A percentile compares a stretch with the other conserved stretches of the same genome.
These are phyloP conservation scores for Cordyceps fumosorosea DNA, from an alignment of 2,329 filamentous ascomycete species.

Conservation along the genomic window DNA sequence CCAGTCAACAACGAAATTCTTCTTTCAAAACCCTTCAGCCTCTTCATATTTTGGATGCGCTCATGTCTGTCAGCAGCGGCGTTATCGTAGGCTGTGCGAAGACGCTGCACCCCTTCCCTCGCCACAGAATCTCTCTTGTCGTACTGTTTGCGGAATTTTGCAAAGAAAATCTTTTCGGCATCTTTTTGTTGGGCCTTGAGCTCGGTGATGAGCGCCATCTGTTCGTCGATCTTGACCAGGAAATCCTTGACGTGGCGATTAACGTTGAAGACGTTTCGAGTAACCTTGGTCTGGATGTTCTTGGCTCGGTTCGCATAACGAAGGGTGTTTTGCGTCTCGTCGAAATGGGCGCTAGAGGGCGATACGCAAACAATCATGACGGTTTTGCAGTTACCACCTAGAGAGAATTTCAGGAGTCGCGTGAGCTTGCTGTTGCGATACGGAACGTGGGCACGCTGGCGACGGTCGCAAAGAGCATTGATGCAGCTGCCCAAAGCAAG, in stretches of 20 bases:
- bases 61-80: conserved; percentile 71
- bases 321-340: conserved; percentile 96
- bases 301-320: conserved; percentile 97
- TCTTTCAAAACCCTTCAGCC: conserved; percentile 73
- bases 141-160: conserved; percentile 84
- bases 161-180: conserved; percentile 70
- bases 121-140: conserved; percentile 74
- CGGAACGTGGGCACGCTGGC: conserved; percentile 88
- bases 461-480: conserved; percentile 90
- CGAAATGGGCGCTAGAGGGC: conserved; percentile 91
- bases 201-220: conserved; percentile 94
- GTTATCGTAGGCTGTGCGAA: conserved; percentile 80
- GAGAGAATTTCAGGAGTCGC: conserved; percentile 88
- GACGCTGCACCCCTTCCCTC: conserved; percentile 71
- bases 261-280: conserved; percentile 98
- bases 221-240: conserved; percentile 97
- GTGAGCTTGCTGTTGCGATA: conserved; percentile 98
- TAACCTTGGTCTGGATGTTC: conserved; percentile 99
- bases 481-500: conserved; percentile 94
- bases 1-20: conserved; percentile 79
- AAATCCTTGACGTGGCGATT: conserved; percentile 99
- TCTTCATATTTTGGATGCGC: conserved; percentile 72
- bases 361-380: conserved; percentile 99
- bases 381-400: conserved; percentile 96
- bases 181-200: conserved; percentile 90